Conservation (phyloP, 345 rosid genomes). For the Eucalyptus viminalis region DNA sequence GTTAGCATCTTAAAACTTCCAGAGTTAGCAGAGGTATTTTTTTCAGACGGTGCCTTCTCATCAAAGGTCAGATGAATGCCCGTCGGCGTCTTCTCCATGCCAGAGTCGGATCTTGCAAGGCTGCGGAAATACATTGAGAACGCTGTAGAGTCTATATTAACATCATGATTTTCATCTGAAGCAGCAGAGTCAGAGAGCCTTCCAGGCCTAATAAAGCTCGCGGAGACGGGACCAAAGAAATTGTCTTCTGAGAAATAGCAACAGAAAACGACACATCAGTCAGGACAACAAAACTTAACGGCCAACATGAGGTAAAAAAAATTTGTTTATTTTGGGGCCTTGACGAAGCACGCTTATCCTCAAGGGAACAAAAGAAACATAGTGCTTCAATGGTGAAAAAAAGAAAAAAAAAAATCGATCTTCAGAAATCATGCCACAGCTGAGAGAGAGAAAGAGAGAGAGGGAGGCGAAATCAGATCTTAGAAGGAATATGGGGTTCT, state of each 20-base stretch:
- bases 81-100: slow-evolving; percentile 44
- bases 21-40: slow-evolving; percentile 20
- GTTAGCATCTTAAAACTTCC: slow-evolving; percentile 57
- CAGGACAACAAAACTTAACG: background rate
- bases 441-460: background rate
- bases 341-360: background rate
- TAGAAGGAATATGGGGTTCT: background rate
- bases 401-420: background rate
- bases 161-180: slow-evolving; percentile 61
- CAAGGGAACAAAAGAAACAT: background rate
- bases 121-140: slow-evolving; percentile 89
- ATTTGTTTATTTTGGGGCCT: background rate
- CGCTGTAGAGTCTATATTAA: slow-evolving; percentile 88
- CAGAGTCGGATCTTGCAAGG: slow-evolving; percentile 56
- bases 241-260: slow-evolving; percentile 13
- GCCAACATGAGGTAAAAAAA: background rate
- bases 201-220: slow-evolving; percentile 66
- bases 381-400: background rate
- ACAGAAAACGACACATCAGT: background rate
- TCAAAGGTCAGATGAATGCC: slow-evolving; percentile 14
- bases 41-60: slow-evolving; percentile 42
- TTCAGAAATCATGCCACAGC: background rate
- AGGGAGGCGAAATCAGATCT: background rate
- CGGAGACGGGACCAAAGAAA: slow-evolving; percentile 85
- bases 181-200: slow-evolving; percentile 53